Evolutionary conservation across 2,329 filamentous ascomycete genomes (phyloP).

Genomic region (Phyllosticta ampelicida): DNA sequence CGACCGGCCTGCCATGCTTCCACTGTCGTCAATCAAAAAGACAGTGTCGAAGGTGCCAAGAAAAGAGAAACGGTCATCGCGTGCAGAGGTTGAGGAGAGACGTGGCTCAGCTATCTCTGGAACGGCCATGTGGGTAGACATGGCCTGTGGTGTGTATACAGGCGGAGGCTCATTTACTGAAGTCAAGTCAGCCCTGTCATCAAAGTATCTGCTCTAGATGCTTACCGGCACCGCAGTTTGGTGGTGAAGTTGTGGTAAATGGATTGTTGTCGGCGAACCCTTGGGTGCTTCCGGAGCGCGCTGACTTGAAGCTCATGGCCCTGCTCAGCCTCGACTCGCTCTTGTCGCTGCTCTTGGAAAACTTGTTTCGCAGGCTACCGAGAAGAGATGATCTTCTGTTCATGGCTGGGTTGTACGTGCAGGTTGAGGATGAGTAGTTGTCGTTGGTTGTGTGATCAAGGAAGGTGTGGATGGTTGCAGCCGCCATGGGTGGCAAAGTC

Average conservation of each 20-base stretch:
- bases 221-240: slow-evolving; percentile 31
- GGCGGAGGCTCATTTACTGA: slow-evolving; percentile 31
- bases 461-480: background rate
- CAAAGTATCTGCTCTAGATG: background rate
- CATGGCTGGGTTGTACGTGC: background rate
- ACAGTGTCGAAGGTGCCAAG: slow-evolving; percentile 73
- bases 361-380: slow-evolving; percentile 18
- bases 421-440: background rate
- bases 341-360: slow-evolving; percentile 8
- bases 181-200: background rate
- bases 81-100: background rate
- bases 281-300: slow-evolving; percentile 12
- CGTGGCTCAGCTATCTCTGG: background rate
- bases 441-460: background rate
- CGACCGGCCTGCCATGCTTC: slow-evolving; percentile 65
- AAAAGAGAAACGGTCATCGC: slow-evolving; percentile 64
- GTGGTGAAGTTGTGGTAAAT: slow-evolving; percentile 17
- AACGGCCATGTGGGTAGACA: background rate
- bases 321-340: background rate
- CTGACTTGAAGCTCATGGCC: slow-evolving; percentile 13
- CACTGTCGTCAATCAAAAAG: slow-evolving; percentile 87
- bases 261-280: slow-evolving; percentile 16
- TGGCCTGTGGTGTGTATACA: slow-evolving; percentile 25
- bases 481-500: background rate
- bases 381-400: slow-evolving; percentile 14